Evolutionary conservation across 2,329 filamentous ascomycete species (phyloP).

Genomic region (Fusarium solani-melongenae): DNA sequence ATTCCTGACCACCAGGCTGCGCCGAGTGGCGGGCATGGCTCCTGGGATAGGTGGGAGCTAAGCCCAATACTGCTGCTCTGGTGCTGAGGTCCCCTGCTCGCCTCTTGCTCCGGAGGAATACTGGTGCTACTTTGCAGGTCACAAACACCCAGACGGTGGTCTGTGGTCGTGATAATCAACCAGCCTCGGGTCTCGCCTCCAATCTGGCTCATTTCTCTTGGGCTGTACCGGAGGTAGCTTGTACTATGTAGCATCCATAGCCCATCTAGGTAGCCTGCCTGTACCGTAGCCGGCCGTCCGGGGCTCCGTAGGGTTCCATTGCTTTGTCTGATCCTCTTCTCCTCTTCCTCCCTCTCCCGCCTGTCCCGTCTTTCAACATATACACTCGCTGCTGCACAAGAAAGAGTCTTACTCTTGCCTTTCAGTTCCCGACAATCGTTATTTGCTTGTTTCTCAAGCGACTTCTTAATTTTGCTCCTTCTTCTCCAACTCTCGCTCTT

Average conservation of each 20-base stretch:
- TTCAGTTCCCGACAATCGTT: constrained; percentile 21
- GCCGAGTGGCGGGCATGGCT: constrained; percentile 40
- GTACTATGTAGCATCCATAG: constrained; percentile 1
- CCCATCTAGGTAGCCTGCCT: background rate
- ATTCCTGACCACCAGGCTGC: constrained; percentile 30
- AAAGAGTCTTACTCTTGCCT: background rate
- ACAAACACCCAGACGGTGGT: background rate
- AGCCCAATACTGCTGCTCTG: constrained; percentile 34
- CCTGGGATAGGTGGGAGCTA: constrained; percentile 32
- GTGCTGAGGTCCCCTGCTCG: constrained; percentile 28
- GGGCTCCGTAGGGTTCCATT: background rate
- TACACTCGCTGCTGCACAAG: constrained; percentile 26
- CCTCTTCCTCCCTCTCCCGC: constrained; percentile 20
- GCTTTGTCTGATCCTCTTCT: constrained; percentile 8
- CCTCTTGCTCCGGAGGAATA: constrained; percentile 11
- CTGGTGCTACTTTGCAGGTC: constrained; percentile 25
- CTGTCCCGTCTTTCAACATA: constrained; percentile 7
- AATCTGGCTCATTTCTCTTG: constrained; percentile 40
- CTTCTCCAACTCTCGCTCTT: constrained; percentile 7
- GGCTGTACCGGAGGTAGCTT: constrained; percentile 12
- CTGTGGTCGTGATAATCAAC: constrained; percentile 40
- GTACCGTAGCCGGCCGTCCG: constrained; percentile 9
- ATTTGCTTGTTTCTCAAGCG: constrained; percentile 6
- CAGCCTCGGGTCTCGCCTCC: constrained; percentile 42
- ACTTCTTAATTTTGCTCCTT: background rate